Percentiles rank a stretch among this genome's conserved stretches.
Evolutionary conservation across 805 yeast genomes (phyloP).

Genomic region (Osmozyma mogii): DNA sequence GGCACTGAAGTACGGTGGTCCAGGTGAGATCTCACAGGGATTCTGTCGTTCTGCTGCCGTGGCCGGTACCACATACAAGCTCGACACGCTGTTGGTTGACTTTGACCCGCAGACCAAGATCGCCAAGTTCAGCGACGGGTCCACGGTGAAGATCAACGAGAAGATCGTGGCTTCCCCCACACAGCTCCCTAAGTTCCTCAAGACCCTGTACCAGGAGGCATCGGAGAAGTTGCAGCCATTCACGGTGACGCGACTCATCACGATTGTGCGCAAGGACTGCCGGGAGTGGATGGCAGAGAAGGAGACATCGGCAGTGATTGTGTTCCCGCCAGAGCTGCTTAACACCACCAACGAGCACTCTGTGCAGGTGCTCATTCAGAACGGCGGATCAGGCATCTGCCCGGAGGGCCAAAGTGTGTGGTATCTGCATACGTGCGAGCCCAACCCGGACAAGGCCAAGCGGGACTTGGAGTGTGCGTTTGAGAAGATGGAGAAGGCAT

Average conservation of each 20-base stretch:
- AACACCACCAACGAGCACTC: conserved; percentile 58
- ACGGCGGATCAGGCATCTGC: conserved; percentile 81
- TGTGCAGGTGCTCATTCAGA: conserved; percentile 82
- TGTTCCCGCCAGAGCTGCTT: conserved; percentile 82
- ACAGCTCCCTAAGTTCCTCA: conserved; percentile 39
- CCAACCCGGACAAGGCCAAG: conserved; percentile 57
- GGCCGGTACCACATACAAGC: conserved; percentile 90
- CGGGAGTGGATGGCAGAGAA: conserved; percentile 84
- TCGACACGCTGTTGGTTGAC: conserved; percentile 56
- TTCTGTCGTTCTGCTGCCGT: conserved; percentile 97
- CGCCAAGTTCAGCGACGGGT: conserved; percentile 71
- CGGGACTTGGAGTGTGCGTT: conserved; percentile 76
- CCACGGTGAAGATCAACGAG: conserved; percentile 67
- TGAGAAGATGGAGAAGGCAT: conserved; percentile 67
- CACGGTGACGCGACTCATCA: conserved; percentile 67
- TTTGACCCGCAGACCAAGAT: conserved; percentile 60
- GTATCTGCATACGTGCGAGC: conserved; percentile 78
- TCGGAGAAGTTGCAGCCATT: conserved; percentile 36
- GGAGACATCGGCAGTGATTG: conserved; percentile 81
- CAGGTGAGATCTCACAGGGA: conserved; percentile 94
- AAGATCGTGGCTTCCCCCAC: conserved; percentile 72
- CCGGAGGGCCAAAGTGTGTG: conserved; percentile 84
- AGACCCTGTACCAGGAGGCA: conserved; percentile 32
- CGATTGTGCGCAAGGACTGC: conserved; percentile 81
- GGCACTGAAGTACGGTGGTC: conserved; percentile 89